Conservation (phyloP, 2,329 filamentous ascomycete genomes). For the Daldinia sp. region DNA sequence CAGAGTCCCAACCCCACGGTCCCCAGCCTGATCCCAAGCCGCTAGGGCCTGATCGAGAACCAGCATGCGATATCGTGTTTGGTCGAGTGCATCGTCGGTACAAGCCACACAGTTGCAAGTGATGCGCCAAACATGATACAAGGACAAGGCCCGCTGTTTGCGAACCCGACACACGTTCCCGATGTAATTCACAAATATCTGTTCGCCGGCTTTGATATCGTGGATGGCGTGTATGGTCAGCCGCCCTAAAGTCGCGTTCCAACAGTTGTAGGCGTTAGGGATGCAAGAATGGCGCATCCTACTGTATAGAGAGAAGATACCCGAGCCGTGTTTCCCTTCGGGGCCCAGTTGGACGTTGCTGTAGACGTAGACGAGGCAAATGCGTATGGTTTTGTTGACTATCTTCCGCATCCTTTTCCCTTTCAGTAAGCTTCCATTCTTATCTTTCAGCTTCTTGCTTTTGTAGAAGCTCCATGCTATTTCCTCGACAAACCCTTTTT, state of each 20-base stretch:
- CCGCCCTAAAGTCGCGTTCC: slow-evolving; percentile 32
- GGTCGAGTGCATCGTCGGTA: slow-evolving; percentile 19
- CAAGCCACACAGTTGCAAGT: slow-evolving; percentile 33
- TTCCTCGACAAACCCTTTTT: background rate
- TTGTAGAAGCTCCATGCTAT: slow-evolving; percentile 20
- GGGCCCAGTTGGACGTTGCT: slow-evolving; percentile 29
- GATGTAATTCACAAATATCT: slow-evolving; percentile 39
- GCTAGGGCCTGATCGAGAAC: slow-evolving; percentile 32
- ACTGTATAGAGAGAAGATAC: slow-evolving; percentile 36
- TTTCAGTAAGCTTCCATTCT: slow-evolving; percentile 6
- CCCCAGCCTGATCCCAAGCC: too few species aligned
- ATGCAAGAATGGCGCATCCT: slow-evolving; percentile 41
- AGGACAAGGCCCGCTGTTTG: slow-evolving; percentile 22
- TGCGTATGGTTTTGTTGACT: slow-evolving; percentile 10
- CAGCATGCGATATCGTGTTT: slow-evolving; percentile 21
- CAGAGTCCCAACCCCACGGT: too few species aligned
- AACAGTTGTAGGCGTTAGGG: slow-evolving; percentile 38
- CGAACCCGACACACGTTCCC: slow-evolving; percentile 26
- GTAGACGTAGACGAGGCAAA: slow-evolving; percentile 25
- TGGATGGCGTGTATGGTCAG: slow-evolving; percentile 38
- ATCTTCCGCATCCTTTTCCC: slow-evolving; percentile 20
- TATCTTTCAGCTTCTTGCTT: slow-evolving; percentile 16
- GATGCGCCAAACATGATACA: slow-evolving; percentile 22
- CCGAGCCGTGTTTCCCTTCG: slow-evolving; percentile 25
- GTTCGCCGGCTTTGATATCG: slow-evolving; percentile 38